Evolutionary conservation across 2,329 filamentous ascomycete genomes (phyloP).

Genomic region (Sclerotinia borealis): DNA sequence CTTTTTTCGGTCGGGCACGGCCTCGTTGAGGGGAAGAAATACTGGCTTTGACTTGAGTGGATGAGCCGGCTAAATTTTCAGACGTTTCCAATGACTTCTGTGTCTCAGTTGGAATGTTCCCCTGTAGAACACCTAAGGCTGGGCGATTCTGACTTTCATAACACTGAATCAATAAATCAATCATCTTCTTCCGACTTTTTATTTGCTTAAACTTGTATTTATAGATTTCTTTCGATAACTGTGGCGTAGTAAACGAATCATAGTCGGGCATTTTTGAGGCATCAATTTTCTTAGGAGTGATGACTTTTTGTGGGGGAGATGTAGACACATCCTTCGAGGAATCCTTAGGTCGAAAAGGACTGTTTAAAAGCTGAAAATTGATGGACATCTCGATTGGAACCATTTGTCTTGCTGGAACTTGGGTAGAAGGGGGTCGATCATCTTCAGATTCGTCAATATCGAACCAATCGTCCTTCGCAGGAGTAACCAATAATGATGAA

Average conservation of each 20-base stretch:
- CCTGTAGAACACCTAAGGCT: constrained; percentile 24
- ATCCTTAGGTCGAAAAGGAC: constrained; percentile 10
- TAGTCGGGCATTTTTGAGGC: constrained; percentile 45
- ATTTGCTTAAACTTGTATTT: constrained; percentile 68
- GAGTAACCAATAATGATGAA: not conserved
- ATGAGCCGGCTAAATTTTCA: not conserved
- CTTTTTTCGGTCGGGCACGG: constrained; percentile 41
- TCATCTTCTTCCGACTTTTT: constrained; percentile 62
- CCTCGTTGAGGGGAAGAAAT: constrained; percentile 32
- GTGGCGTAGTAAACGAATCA: constrained; percentile 53
- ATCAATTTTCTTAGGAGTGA: not conserved
- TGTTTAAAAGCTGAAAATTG: constrained; percentile 14
- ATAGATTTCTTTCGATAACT: constrained; percentile 56
- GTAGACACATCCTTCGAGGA: not conserved
- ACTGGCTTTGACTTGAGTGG: constrained; percentile 16
- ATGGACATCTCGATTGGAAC: constrained; percentile 19
- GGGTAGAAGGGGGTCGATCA: constrained; percentile 7
- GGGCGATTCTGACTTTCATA: constrained; percentile 54
- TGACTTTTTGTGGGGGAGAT: not conserved
- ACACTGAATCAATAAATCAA: constrained; percentile 62
- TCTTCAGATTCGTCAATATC: constrained; percentile 22
- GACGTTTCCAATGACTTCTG: not conserved
- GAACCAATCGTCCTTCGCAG: constrained; percentile 21
- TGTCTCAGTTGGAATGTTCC: constrained; percentile 19
- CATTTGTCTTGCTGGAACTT: constrained; percentile 4